These are phyloP conservation scores for Termitomyces titanicus DNA, from an alignment of 768 basidiomycete species.

Conservation along the genomic window DNA sequence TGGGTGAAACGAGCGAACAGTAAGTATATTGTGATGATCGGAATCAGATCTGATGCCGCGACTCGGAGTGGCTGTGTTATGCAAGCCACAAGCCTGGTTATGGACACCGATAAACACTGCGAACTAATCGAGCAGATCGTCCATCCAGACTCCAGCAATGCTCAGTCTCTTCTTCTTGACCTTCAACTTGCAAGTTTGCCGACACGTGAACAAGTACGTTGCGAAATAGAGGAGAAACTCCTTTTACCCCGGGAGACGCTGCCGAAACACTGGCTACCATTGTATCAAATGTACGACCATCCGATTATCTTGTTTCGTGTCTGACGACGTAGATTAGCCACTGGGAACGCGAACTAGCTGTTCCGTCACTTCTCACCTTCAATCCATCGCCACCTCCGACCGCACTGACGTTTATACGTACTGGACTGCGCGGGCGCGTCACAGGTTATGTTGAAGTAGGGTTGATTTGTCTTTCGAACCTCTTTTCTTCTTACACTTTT, in stretches of 20 bases:
- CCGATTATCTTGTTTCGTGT: conserved; percentile 4
- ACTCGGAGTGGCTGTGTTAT: conserved; percentile 12
- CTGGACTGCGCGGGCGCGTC: conserved; percentile 77
- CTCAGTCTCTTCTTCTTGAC: conserved; percentile 42
- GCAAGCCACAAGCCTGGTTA: conserved; percentile 13
- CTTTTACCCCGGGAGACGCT: conserved; percentile 65
- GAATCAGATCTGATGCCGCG: conserved; percentile 3
- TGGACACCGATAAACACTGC: conserved; percentile 29
- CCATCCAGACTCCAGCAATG: conserved; percentile 36
- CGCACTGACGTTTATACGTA: conserved; percentile 64
- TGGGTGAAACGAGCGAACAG: conserved; percentile 5
- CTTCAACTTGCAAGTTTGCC: conserved; percentile 59
- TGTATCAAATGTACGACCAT: conserved; percentile 75
- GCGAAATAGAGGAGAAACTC: conserved; percentile 71
- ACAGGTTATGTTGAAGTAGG: conserved; percentile 78
- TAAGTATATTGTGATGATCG: not conserved
- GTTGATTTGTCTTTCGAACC: not conserved
- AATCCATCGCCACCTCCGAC: conserved; percentile 76
- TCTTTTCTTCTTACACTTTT: not conserved
- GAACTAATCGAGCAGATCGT: conserved; percentile 46
- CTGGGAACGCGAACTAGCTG: conserved; percentile 61
- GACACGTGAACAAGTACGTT: conserved; percentile 54
- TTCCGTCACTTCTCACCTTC: conserved; percentile 61
- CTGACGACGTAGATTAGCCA: conserved; percentile 42
- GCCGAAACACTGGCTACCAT: conserved; percentile 69